Base-by-base conservation (phyloP, 306 rosid species). In the Vigna angularis region DNA sequence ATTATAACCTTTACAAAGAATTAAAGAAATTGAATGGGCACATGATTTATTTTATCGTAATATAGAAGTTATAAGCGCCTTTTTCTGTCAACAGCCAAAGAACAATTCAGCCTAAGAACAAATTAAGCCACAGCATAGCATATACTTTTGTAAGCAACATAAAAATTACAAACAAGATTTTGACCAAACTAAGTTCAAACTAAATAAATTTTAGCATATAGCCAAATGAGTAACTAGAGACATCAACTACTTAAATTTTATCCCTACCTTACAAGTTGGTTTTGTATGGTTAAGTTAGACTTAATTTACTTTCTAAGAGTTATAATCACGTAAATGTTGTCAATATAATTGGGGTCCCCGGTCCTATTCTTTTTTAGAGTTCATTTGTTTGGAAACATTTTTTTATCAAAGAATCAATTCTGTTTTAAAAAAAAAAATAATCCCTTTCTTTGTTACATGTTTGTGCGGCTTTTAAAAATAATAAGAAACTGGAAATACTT, bases 21-120 rank as follows among this genome's bases (percentile, higher is more conserved):
- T 66, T 66, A 57, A 70, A 68, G 32, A 71, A 77, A 66, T 58
- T 66, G 67, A 44, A 57, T 10, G 14, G n/a, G 28, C 71, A 34
- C 64, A 34, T 57, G 42, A 16, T 70, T 69, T 51, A 40, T 50
- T 32, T 47, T 48, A 56, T 74, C 57, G 50, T 67, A 68, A 75
- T 59, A 58, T 74, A 58, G 44, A 16, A 67, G 70, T 67, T 50
- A 24, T 17, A 68, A 63, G 34, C 34, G 24, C 38, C 14, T 52
- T 22, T 74, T 58, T 50, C 52, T 56, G 55, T 47, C 80, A 58
- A 67, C 53, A 67, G 28, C 48, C 62, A 74, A 58, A 57, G 76
- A 48, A 64, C 56, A 66, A 18, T 13, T 47, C 45, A 63, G 56
- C 20, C 40, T 30, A 30, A 30, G 34, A 48, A 64, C 9, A 66